Evolutionary conservation across 352 stramenopile species (phyloP).

Genomic region (Globisporangium cylindrosporum): DNA sequence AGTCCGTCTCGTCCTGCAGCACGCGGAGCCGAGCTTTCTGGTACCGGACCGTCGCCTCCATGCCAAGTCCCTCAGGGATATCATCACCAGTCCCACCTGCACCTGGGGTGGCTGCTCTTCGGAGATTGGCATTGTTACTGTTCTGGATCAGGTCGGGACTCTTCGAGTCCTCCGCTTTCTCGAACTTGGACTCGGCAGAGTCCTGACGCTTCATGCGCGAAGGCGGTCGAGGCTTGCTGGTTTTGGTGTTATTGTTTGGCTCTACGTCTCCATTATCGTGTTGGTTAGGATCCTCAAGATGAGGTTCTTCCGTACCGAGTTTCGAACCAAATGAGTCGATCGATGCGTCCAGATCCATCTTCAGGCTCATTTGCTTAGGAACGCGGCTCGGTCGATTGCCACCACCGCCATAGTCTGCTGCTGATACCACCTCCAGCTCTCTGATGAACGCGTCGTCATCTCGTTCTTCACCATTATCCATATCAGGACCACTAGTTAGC

Average conservation of each 20-base stretch:
- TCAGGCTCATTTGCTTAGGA: conserved; percentile 22
- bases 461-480: neutral
- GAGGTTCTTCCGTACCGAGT: neutral
- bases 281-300: neutral
- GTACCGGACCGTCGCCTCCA: conserved; percentile 65
- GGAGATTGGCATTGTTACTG: neutral
- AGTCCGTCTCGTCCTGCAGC: conserved; percentile 65
- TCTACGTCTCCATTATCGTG: neutral
- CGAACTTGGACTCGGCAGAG: neutral
- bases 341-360: conserved; percentile 48
- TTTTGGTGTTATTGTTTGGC: neutral
- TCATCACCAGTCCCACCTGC: neutral
- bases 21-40: conserved; percentile 73
- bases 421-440: neutral
- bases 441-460: conserved; percentile 5
- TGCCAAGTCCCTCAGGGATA: conserved; percentile 37
- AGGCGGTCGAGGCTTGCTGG: neutral
- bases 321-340: conserved; percentile 44
- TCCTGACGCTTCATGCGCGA: conserved; percentile 10
- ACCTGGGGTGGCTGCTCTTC: neutral
- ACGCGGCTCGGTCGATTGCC: conserved; percentile 3
- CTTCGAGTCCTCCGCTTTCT: neutral
- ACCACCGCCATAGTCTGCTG: neutral
- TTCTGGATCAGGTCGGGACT: neutral
- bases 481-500: too few relatives aligned